Conservation (phyloP, 164 flowering plant species). For the Nelumbo lutea region DNA sequence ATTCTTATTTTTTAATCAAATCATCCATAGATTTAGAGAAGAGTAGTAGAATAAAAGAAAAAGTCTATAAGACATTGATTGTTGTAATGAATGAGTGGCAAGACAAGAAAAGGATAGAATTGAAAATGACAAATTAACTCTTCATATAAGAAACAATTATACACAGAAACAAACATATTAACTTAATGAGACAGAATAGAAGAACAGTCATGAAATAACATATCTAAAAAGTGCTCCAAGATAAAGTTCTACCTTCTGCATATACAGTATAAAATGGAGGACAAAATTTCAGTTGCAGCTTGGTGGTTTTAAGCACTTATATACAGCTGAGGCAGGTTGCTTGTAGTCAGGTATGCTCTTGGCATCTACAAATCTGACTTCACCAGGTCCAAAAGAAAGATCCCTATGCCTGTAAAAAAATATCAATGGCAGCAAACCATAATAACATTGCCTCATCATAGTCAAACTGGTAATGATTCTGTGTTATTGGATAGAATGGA, state of each 20-base stretch:
- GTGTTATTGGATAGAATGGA: background rate
- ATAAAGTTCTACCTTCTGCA: background rate
- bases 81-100: no score
- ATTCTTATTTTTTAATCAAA: no score
- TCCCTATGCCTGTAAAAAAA: conserved; percentile 65
- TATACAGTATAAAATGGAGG: background rate
- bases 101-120: no score
- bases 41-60: no score
- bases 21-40: no score
- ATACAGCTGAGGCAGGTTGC: conserved; percentile 73
- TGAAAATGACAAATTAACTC: no score
- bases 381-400: conserved; percentile 74
- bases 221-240: background rate
- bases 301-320: conserved; percentile 72
- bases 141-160: no score
- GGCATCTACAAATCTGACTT: conserved; percentile 67
- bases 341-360: conserved; percentile 75
- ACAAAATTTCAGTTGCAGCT: conserved; percentile 38
- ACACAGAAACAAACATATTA: no score
- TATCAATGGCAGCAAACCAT: background rate
- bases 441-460: background rate
- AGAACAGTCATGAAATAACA: background rate
- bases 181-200: no score
- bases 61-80: no score
- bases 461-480: background rate